Conservation (phyloP, 495 filamentous ascomycete genomes). For the Penicillium atrosanguineum region DNA sequence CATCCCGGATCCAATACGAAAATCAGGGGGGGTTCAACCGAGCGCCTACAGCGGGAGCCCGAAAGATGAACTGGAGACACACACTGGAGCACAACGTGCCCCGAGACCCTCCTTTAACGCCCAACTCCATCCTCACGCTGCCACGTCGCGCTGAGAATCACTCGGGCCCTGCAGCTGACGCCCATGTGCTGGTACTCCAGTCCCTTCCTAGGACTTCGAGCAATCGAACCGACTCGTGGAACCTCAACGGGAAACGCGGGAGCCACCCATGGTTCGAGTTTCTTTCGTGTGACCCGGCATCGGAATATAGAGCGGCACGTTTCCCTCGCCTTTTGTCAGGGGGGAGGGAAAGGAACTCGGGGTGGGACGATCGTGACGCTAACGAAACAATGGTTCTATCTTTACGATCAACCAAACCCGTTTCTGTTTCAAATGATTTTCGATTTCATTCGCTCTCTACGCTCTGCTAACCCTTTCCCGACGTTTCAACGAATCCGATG, state of each 20-base stretch:
- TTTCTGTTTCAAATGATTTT: background rate
- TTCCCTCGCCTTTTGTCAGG: background rate
- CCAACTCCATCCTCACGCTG: constrained; percentile 7
- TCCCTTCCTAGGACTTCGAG: background rate
- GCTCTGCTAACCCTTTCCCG: background rate
- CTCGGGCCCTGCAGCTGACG: constrained; percentile 24
- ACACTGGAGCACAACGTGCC: background rate
- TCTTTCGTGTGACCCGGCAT: background rate
- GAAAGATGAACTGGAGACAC: background rate
- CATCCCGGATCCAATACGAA: constrained; percentile 16
- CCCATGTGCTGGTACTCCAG: background rate
- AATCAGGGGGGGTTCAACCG: background rate
- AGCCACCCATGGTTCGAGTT: constrained; percentile 1
- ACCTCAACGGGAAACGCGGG: background rate
- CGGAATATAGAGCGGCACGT: background rate
- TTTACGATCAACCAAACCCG: background rate
- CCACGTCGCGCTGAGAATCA: constrained; percentile 22
- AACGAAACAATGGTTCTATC: background rate
- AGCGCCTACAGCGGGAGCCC: constrained; percentile 16
- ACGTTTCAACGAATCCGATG: background rate
- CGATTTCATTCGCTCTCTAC: background rate
- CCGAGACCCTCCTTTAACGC: background rate
- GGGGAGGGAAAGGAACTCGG: background rate
- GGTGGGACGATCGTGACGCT: constrained; percentile 7
- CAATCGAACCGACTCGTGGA: background rate